Evolutionary conservation across 2,329 filamentous ascomycete species (phyloP).

Genomic region (Orbilia ellipsospora): DNA sequence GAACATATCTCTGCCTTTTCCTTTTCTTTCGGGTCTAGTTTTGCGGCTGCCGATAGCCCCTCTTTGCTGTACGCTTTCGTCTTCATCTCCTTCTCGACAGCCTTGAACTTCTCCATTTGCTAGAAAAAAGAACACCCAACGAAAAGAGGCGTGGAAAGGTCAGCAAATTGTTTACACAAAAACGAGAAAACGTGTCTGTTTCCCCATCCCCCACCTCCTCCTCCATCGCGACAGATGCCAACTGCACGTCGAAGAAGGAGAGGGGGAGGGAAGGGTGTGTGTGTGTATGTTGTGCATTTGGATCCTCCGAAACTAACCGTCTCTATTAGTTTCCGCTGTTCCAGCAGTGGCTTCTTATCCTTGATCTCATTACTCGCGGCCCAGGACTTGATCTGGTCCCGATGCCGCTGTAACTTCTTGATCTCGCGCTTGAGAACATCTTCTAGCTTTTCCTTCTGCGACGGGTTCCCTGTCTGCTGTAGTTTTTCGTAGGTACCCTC

Average conservation of each 20-base stretch:
- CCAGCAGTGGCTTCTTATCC: slow-evolving; percentile 94
- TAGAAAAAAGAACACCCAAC: slow-evolving; percentile 63
- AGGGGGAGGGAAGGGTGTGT: slow-evolving; percentile 49
- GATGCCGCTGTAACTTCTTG: slow-evolving; percentile 97
- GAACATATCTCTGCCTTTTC: slow-evolving; percentile 89
- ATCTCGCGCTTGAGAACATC: slow-evolving; percentile 98
- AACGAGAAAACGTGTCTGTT: slow-evolving; percentile 17
- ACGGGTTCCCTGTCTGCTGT: slow-evolving; percentile 85
- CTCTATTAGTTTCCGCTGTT: slow-evolving; percentile 95
- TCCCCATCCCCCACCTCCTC: background rate
- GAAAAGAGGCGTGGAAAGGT: too few species aligned
- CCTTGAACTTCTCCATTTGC: slow-evolving; percentile 99
- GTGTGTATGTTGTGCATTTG: slow-evolving; percentile 30
- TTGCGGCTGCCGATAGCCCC: slow-evolving; percentile 87
- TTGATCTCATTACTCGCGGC: slow-evolving; percentile 98
- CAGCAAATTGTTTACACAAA: background rate
- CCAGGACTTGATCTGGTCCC: slow-evolving; percentile 99
- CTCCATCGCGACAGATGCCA: slow-evolving; percentile 23
- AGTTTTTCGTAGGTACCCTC: slow-evolving; percentile 98
- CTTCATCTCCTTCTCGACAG: slow-evolving; percentile 99
- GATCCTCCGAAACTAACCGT: slow-evolving; percentile 73
- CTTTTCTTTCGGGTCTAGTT: slow-evolving; percentile 96
- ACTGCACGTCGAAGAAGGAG: slow-evolving; percentile 19
- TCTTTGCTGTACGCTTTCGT: slow-evolving; percentile 99
- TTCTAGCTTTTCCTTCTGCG: slow-evolving; percentile 95